A percentile compares a stretch with the other conserved stretches of the same genome.
phyloP scores from a whole-genome alignment of 768 basidiomycete species.

The Suillus brevipes region DNA sequence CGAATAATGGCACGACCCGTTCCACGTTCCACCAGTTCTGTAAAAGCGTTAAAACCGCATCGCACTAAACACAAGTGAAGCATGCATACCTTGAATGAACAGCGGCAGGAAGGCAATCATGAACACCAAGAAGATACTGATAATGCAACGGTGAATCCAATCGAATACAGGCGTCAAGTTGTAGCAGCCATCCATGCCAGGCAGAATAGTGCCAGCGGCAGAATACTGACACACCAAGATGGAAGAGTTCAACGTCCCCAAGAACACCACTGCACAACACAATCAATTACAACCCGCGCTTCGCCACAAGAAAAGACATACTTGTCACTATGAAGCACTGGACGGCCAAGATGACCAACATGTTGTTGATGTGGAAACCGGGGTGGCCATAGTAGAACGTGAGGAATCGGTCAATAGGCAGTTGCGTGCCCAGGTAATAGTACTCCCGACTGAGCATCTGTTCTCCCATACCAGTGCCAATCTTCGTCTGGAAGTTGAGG shows the following conservation, averaged over 20 bases:
- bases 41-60: constrained; percentile 17
- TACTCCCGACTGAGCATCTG: constrained; percentile 99
- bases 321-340: constrained; percentile 93
- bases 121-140: constrained; percentile 98
- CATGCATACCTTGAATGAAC: constrained; percentile 82
- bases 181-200: constrained; percentile 87
- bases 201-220: constrained; percentile 65
- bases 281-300: constrained; percentile 16
- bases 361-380: constrained; percentile 99
- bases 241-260: constrained; percentile 88
- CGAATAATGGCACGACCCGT: constrained; percentile 90
- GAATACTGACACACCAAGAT: constrained; percentile 82
- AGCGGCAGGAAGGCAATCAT: constrained; percentile 94
- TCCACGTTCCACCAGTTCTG: constrained; percentile 95
- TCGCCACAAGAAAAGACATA: constrained; percentile 41
- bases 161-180: constrained; percentile 90
- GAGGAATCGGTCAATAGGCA: constrained; percentile 97
- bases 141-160: constrained; percentile 96
- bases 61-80: not conserved
- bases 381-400: constrained; percentile 99
- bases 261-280: constrained; percentile 73
- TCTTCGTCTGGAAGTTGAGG: constrained; percentile 99
- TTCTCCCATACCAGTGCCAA: constrained; percentile 99
- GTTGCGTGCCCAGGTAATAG: constrained; percentile 96
- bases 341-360: constrained; percentile 95